phyloP scores from a whole-genome alignment of 73 alveolate species.

The Paramecium octaurelia region DNA sequence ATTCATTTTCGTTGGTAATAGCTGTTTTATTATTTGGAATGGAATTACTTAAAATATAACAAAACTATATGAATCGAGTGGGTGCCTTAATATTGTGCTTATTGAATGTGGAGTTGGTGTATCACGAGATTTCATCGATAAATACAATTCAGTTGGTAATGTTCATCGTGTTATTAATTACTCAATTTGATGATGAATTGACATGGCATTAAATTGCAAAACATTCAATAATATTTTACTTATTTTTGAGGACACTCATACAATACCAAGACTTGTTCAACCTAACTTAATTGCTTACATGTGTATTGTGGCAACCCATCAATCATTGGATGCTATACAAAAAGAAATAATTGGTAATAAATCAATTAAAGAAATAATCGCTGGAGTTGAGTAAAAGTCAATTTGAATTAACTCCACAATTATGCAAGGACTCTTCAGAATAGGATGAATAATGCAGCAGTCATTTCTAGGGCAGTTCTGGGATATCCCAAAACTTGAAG shows the following conservation, averaged over 20 bases:
- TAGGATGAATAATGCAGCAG: neutral
- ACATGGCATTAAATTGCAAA: neutral
- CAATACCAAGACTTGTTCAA: neutral
- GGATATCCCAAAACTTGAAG: neutral
- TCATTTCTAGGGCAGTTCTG: neutral
- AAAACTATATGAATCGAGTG: neutral
- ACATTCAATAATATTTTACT: neutral
- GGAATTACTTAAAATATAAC: neutral
- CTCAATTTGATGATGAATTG: neutral
- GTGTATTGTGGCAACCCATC: neutral
- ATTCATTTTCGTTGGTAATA: neutral
- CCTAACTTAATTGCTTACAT: neutral
- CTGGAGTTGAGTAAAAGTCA: neutral
- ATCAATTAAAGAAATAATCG: neutral
- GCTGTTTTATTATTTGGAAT: neutral
- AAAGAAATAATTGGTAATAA: neutral
- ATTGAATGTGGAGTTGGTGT: neutral
- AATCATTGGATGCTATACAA: neutral
- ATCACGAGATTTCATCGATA: neutral
- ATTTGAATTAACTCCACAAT: neutral
- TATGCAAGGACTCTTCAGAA: neutral
- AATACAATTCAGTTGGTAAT: neutral
- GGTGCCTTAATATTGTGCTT: neutral
- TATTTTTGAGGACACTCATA: neutral
- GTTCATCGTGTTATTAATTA: neutral